Conservation (phyloP, 176 grass and related monocot genomes). For the Calamus simplicifolius region DNA sequence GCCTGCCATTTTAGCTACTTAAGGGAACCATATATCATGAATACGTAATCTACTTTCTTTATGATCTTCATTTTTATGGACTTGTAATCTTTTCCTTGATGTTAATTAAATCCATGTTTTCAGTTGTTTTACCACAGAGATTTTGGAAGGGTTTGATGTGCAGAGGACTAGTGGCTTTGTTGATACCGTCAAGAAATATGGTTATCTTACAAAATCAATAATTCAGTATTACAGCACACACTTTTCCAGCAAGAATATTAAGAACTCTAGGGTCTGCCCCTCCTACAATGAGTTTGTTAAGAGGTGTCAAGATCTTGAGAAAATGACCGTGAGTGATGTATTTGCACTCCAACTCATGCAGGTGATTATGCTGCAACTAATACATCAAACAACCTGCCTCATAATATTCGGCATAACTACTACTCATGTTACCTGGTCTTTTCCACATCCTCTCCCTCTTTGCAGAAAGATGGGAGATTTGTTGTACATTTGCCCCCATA, state of each 20-base stretch:
- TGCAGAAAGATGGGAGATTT: too few species aligned
- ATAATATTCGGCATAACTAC: too few species aligned
- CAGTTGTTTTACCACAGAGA: conserved; percentile 90
- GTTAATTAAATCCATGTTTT: conserved; percentile 19
- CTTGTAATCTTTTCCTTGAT: too few species aligned
- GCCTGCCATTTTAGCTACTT: too few species aligned
- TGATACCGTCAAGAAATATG: conserved; percentile 55
- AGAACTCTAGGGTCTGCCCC: conserved; percentile 30
- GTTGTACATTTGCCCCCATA: too few species aligned
- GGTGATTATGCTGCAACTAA: conserved; percentile 30
- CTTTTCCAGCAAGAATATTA: conserved; percentile 28
- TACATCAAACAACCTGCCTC: too few species aligned
- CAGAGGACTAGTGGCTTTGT: conserved; percentile 66
- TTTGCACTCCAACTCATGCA: conserved; percentile 98
- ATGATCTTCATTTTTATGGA: too few species aligned
- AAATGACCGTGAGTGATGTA: conserved; percentile 58
- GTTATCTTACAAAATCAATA: conserved; percentile 60
- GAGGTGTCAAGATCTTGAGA: conserved; percentile 56
- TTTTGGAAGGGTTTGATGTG: conserved; percentile 84
- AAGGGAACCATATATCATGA: too few species aligned
- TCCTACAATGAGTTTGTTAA: conserved; percentile 57
- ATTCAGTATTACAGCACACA: conserved; percentile 42
- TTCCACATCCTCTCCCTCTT: background rate
- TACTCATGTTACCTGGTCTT: too few species aligned
- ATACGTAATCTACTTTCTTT: too few species aligned